A percentile compares a stretch with the other conserved stretches of the same genome.
Conservation (phyloP, 768 basidiomycete genomes). For the Trametopsis cervina region DNA sequence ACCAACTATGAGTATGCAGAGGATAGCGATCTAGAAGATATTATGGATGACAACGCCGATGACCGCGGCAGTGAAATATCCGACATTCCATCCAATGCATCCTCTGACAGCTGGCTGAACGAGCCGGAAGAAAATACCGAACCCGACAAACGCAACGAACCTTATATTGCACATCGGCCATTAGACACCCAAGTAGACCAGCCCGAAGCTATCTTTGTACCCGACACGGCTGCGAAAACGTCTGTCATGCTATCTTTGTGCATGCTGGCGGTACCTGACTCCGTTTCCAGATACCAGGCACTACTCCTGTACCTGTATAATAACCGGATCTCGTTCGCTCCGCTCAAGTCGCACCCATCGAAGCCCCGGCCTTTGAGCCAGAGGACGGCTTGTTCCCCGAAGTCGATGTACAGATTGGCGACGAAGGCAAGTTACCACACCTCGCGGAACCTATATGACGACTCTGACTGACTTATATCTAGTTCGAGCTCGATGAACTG, state of each 20-base stretch:
- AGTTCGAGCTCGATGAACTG: not conserved
- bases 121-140: no score
- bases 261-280: no score
- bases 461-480: no score
- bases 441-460: no score
- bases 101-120: no score
- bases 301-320: not conserved
- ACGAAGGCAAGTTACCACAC: not conserved
- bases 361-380: not conserved
- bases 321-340: not conserved
- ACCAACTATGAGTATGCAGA: constrained; percentile 7
- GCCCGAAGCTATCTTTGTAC: not conserved
- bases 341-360: not conserved
- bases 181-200: not conserved
- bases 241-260: no score
- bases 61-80: not conserved
- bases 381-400: not conserved
- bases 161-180: not conserved
- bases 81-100: not conserved
- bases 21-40: constrained; percentile 11
- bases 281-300: not conserved
- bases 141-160: no score
- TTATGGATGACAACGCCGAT: not conserved
- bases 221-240: not conserved
- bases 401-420: not conserved